Percentiles rank a stretch among this genome's conserved stretches.
phyloP scores from a whole-genome alignment of 352 stramenopile genomes.

The Pythium sukuiense region DNA sequence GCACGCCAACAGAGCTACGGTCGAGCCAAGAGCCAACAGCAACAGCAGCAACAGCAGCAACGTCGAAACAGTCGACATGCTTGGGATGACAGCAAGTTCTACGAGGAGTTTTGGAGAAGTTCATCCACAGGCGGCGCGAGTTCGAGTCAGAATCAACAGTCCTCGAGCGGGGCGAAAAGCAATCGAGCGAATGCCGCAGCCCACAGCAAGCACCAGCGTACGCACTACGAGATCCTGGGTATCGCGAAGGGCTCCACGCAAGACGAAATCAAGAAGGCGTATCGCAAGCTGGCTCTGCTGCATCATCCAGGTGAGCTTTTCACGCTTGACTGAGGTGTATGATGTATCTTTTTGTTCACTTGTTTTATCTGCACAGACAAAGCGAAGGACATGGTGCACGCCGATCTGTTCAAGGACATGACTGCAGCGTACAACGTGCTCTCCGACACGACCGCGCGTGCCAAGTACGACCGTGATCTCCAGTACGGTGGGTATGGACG shows the following conservation, averaged over 20 bases:
- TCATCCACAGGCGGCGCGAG: conserved; percentile 20
- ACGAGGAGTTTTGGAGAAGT: conserved; percentile 45
- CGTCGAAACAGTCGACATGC: conserved; percentile 37
- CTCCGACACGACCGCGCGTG: conserved; percentile 52
- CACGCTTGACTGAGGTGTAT: background rate
- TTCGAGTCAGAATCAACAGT: conserved; percentile 24
- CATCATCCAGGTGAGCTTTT: conserved; percentile 76
- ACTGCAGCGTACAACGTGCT: conserved; percentile 83
- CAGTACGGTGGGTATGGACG: conserved; percentile 59
- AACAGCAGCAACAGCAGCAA: conserved; percentile 33
- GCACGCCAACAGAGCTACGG: conserved; percentile 24
- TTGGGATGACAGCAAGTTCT: conserved; percentile 55
- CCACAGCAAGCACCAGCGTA: conserved; percentile 30
- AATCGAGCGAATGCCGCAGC: background rate
- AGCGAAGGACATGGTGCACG: conserved; percentile 55
- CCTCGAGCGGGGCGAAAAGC: conserved; percentile 16
- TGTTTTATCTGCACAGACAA: conserved; percentile 48
- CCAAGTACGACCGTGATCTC: conserved; percentile 77
- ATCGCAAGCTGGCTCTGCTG: conserved; percentile 84
- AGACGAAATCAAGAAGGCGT: conserved; percentile 88
- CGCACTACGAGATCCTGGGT: conserved; percentile 84
- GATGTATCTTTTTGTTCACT: conserved; percentile 7
- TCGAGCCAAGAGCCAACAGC: conserved; percentile 32
- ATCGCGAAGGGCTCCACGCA: conserved; percentile 51
- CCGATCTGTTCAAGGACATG: conserved; percentile 86